Base-by-base conservation (phyloP, 345 rosid species). In the Murraya koenigii region DNA sequence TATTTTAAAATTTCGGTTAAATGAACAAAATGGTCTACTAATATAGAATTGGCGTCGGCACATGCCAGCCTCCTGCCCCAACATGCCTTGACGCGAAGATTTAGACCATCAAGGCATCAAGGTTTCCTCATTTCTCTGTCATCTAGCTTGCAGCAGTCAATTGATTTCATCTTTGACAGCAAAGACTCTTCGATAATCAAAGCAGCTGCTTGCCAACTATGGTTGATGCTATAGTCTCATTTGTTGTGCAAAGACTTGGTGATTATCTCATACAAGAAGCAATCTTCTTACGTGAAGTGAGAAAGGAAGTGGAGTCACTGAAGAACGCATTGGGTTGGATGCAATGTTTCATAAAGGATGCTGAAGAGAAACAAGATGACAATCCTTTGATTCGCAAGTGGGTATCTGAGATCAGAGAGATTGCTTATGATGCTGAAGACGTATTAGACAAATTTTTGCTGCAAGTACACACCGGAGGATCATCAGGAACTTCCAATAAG, bases 221-320 rank as follows among this genome's bases (percentile, higher is more conserved):
- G 41, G 68, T 64, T 64, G 68, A 71, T 71, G 44, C 28, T 1
- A 7, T 71, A 28, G 74, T 71, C 19, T 71, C 44, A 10, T 8
- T 52, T 71, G 60, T 54, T 14, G 30, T 54, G 8, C 11, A 71
- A 30, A 52, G 26, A 62, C 15, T 71, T 32, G 44, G 74, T 5
- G 30, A 71, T 4, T 71, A 30, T 54, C 61, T 71, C 60, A 71
- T 71, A 26, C 74, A 71, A 71, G 62, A 32, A 71, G 74, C 74
- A 9, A 39, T 32, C 2, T 54, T 32, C 15, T 32, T 71, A 20
- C 2, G 3, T 15, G 62, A 25, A 7, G 62, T 54, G 0, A 71
- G 35, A 71, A 33, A 20, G 30, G 74, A 71, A 71, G 74, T 54
- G 36, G 15, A 49, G 13, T 54, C 7, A 2, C 62, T 54, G 5